phyloP scores from a whole-genome alignment of 306 rosid genomes.

The Corylus avellana region DNA sequence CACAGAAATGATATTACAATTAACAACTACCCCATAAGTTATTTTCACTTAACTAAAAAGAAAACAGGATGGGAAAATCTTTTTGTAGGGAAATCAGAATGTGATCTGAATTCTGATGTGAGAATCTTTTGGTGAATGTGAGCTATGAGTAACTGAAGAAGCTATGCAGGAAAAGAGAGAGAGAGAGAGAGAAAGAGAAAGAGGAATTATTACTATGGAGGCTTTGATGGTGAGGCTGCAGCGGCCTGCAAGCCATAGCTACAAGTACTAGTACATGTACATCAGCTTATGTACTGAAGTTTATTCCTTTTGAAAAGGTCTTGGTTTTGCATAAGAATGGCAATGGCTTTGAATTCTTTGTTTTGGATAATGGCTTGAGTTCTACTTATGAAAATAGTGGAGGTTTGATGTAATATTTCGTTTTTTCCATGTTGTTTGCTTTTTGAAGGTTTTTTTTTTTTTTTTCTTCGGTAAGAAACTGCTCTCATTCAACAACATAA shows the following conservation, averaged over 20 bases:
- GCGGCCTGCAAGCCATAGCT: background rate
- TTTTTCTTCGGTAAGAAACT: too few relatives aligned
- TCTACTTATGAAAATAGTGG: background rate
- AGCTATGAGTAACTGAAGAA: background rate
- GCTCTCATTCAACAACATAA: too few relatives aligned
- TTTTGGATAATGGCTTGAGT: slow-evolving; percentile 12
- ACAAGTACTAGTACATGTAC: background rate
- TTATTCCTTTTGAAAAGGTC: slow-evolving; percentile 20
- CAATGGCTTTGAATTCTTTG: slow-evolving; percentile 19
- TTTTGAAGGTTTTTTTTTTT: too few relatives aligned
- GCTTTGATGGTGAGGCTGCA: slow-evolving; percentile 8
- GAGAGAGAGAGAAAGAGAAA: background rate
- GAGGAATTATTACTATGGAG: background rate
- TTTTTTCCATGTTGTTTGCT: background rate
- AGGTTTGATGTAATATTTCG: background rate
- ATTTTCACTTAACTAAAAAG: background rate
- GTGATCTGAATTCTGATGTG: background rate
- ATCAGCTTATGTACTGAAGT: slow-evolving; percentile 28
- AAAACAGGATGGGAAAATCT: background rate
- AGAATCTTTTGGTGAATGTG: slow-evolving; percentile 1
- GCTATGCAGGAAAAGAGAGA: background rate
- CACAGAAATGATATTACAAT: background rate
- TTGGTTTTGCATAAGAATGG: background rate
- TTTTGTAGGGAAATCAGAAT: background rate
- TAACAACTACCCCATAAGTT: background rate